Percentiles rank a stretch among this genome's conserved stretches.
Conservation (phyloP, 768 basidiomycete genomes). For the Rhodocollybia butyracea region DNA sequence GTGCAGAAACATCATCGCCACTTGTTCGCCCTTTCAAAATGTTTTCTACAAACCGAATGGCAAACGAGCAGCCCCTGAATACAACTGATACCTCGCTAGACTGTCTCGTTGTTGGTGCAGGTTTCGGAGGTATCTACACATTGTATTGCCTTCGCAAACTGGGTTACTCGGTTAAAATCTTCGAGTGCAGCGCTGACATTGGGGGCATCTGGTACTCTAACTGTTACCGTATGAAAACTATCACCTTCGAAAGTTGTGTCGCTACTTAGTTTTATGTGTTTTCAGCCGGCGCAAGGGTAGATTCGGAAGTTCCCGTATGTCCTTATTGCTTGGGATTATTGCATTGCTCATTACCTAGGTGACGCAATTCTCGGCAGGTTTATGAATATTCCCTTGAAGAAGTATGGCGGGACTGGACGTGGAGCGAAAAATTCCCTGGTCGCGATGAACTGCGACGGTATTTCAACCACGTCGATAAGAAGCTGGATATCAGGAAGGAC, state of each 20-base stretch:
- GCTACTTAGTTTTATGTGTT: too few relatives aligned
- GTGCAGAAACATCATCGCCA: too few relatives aligned
- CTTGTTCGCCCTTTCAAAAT: background rate
- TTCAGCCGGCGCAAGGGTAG: slow-evolving; percentile 15
- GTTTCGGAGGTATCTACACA: background rate
- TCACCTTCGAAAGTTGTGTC: too few relatives aligned
- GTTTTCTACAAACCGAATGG: background rate
- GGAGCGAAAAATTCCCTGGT: slow-evolving; percentile 8
- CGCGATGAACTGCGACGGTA: slow-evolving; percentile 10
- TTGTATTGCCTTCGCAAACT: slow-evolving; percentile 8
- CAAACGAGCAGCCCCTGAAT: background rate
- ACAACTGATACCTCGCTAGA: background rate
- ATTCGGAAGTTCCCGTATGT: slow-evolving; percentile 12
- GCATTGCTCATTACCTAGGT: too few relatives aligned
- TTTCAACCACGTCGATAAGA: slow-evolving; percentile 12
- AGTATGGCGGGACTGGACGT: slow-evolving; percentile 10
- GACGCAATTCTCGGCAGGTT: too few relatives aligned
- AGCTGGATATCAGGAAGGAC: slow-evolving; percentile 10
- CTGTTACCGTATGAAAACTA: too few relatives aligned
- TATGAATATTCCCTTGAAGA: slow-evolving; percentile 12
- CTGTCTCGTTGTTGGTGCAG: background rate
- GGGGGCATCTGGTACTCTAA: slow-evolving; percentile 15
- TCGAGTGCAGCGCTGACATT: slow-evolving; percentile 11
- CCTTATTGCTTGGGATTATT: too few relatives aligned
- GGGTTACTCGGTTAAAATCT: slow-evolving; percentile 10